These are phyloP conservation scores for Colletotrichum noveboracense DNA, from an alignment of 2,329 filamentous ascomycete genomes.

Conservation along the genomic window DNA sequence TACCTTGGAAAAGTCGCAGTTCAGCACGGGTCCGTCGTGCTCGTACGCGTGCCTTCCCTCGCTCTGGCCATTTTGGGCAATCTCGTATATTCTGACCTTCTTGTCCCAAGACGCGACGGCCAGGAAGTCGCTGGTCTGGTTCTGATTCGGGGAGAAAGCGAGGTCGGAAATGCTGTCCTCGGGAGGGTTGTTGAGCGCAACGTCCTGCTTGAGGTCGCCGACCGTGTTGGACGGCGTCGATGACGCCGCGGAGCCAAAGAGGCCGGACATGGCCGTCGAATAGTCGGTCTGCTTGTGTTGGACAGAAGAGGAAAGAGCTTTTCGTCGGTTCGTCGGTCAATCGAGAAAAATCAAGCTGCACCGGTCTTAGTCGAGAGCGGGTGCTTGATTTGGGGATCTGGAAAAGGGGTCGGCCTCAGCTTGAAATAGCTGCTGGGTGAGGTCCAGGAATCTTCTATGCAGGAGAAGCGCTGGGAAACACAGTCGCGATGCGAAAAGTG, in stretches of 20 bases:
- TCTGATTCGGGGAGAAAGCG: slow-evolving; percentile 73
- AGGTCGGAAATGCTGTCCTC: slow-evolving; percentile 91
- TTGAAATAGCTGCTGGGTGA: slow-evolving; percentile 2
- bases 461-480: not conserved
- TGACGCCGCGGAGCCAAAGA: slow-evolving; percentile 61
- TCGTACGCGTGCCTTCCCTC: slow-evolving; percentile 87
- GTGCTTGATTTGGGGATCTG: not conserved
- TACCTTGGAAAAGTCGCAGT: slow-evolving; percentile 88
- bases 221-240: slow-evolving; percentile 71
- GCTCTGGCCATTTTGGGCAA: slow-evolving; percentile 77
- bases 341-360: not conserved
- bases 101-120: slow-evolving; percentile 97
- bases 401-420: not conserved
- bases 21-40: slow-evolving; percentile 84
- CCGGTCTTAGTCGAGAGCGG: not conserved
- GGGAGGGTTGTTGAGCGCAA: slow-evolving; percentile 78
- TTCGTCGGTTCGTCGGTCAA: not conserved
- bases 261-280: slow-evolving; percentile 62
- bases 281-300: not conserved
- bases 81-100: slow-evolving; percentile 96
- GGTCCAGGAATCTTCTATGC: not conserved
- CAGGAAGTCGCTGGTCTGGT: slow-evolving; percentile 73
- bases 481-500: slow-evolving; percentile 23
- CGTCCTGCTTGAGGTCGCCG: slow-evolving; percentile 90
- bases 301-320: not conserved